Evolutionary conservation across 805 yeast genomes (phyloP), one percentile per base, ranked within the genome.

Genomic region (Candida suzukii): DNA sequence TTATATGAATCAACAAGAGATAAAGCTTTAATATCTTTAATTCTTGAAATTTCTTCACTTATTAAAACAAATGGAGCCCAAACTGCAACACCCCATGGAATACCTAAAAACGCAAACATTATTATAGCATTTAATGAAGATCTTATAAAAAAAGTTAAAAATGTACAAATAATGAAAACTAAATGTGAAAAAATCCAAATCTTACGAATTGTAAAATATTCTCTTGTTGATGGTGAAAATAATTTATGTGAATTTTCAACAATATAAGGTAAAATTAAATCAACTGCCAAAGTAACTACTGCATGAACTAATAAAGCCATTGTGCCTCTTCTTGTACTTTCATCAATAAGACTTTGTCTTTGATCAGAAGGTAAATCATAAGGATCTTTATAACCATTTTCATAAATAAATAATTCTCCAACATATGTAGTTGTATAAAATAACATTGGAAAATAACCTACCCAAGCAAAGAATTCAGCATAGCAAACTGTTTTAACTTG

Each of bases 41-140:
- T 71, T 40, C 78, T 57, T 25, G 78, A 64, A 16, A 74, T 64
- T 46, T 76, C 81, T 49, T 76, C 80, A 27, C 81, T 73, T 11
- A 79, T 76, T 30, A 79, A 51, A 1, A 77, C 78, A 55, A 77
- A 79, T 7, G 85, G 85, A 2, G 80, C 78, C 85, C 85, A 79
- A 16, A 76, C 64, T 0, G 83, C 79, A 44, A 67, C 67, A 1
- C 84, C 83, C 85, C 85, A 79, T 0, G 83, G 71, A 18, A 78
- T 60, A 3, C 85, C 85, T 35, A 77, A 53, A 14, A 77, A 49
- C 0, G 68, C 78, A 48, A 78, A 73, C 53, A 78, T 53, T 0
- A 61, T 46, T 9, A 76, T 68, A 0, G 80, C 83, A 12, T 54
- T 60, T 0, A 40, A 40, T 7, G 74, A 72, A 8, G 59, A 58